Evolutionary conservation across 257 asterid species (phyloP), one percentile per base, ranked within the genome.

Genomic region (Penstemon eatonii): DNA sequence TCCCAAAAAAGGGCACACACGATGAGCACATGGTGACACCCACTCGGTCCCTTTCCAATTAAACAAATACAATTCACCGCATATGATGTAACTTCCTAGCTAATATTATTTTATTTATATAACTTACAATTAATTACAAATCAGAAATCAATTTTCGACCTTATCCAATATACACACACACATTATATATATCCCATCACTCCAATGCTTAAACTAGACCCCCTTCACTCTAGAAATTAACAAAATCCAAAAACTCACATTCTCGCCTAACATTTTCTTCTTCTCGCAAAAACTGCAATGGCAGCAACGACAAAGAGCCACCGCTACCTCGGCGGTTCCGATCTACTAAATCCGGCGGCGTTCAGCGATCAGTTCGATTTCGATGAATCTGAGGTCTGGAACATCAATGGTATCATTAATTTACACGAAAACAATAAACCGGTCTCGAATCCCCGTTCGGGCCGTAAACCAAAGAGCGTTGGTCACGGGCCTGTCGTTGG

Each of bases 331-430:
- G 68, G 73, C 70, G 84, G 64, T 64, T 66, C 61, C 75, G 69
- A 49, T 19, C 49, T 77, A 1, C 75, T 53, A n/a, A 57, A 68
- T 39, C 66, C 72, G 68, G 79, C 85, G 7, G 74, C 79, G 1
- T 37, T 67, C 54, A 60, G 60, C 55, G 71, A 81, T 12, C 75
- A 71, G 4, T 75, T 87, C 58, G 96, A 92, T 37, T 80, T 87
- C 73, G 85, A 92, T 19, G 96, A 87, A 59, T 71, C 89, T 18
- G 95, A 89, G 3, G 54, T 82, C 8, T 92, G 96, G 96, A 56
- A 54, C 60, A 39, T 84, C 72, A n/a, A 44, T 43, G 43, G 10
- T 0, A 45, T 3, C 54, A 25, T 25, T 25, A 25, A 33, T 57
- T 39, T 50, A 6, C 39, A 80, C 7, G 80, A 82, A 13, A 37